Conservation (phyloP, 768 basidiomycete genomes). For the Boletus subparvulus region DNA sequence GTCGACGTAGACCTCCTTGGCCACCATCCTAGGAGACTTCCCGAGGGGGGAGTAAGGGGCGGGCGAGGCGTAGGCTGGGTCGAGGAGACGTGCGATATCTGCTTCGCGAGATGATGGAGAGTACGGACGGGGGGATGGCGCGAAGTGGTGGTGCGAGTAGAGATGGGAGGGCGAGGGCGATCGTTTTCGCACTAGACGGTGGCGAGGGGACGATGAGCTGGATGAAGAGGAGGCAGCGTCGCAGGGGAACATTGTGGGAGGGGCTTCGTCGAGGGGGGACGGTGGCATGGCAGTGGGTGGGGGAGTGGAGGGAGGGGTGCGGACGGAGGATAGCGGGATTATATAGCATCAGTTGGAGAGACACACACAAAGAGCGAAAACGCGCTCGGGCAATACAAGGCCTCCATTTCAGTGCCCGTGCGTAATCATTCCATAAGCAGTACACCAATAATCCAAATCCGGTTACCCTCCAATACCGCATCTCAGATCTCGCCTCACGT, state of each 20-base stretch:
- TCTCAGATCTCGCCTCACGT: slow-evolving; percentile 34
- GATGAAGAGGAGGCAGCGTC: slow-evolving; percentile 24
- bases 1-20: slow-evolving; percentile 53
- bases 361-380: slow-evolving; percentile 31
- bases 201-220: slow-evolving; percentile 20
- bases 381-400: slow-evolving; percentile 23
- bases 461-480: slow-evolving; percentile 13
- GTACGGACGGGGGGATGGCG: slow-evolving; percentile 26
- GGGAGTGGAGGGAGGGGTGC: neutral
- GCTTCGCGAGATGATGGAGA: slow-evolving; percentile 41
- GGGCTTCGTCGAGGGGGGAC: slow-evolving; percentile 2
- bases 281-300: neutral
- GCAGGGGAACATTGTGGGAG: slow-evolving; percentile 16
- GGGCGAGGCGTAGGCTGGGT: slow-evolving; percentile 55
- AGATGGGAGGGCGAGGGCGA: slow-evolving; percentile 25
- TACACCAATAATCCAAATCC: slow-evolving; percentile 15
- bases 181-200: slow-evolving; percentile 24
- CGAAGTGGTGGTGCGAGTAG: neutral
- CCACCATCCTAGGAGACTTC: slow-evolving; percentile 12
- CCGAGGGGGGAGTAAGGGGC: slow-evolving; percentile 26
- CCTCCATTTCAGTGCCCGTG: slow-evolving; percentile 25
- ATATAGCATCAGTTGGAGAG: slow-evolving; percentile 30
- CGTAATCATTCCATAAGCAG: slow-evolving; percentile 32
- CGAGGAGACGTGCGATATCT: slow-evolving; percentile 63
- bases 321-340: slow-evolving; percentile 27